Conservation (phyloP, 2,329 filamentous ascomycete genomes). For the Fusarium gaditjirri region DNA sequence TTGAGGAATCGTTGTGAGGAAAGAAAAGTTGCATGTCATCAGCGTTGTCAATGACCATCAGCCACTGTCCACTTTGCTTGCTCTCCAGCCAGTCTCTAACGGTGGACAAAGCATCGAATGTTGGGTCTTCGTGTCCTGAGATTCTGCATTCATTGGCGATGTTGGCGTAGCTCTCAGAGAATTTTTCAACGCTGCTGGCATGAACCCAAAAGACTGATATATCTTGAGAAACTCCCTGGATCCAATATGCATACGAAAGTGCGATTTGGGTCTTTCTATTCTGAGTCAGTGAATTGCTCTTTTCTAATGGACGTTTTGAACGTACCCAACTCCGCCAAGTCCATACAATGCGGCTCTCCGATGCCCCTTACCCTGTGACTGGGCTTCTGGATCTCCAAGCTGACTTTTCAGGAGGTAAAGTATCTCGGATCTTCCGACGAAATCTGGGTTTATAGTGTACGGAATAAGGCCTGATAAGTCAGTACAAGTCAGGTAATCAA, state of each 20-base stretch:
- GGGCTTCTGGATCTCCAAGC: not conserved
- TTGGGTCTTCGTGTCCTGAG: constrained; percentile 36
- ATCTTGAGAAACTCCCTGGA: not conserved
- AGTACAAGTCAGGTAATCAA: too few species aligned
- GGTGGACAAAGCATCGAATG: constrained; percentile 36
- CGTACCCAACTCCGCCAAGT: constrained; percentile 35
- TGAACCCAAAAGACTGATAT: constrained; percentile 51
- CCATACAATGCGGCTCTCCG: constrained; percentile 11
- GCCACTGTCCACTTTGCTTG: constrained; percentile 1
- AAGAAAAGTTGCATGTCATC: constrained; percentile 36
- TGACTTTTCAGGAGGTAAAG: constrained; percentile 6
- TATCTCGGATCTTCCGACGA: constrained; percentile 20
- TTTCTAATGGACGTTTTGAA: fast-evolving
- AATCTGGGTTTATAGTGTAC: constrained; percentile 18
- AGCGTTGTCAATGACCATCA: constrained; percentile 38
- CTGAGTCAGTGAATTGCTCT: not conserved
- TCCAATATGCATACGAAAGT: constrained; percentile 29
- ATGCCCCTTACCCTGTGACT: not conserved
- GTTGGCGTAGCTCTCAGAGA: constrained; percentile 46
- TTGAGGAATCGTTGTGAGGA: fast-evolving
- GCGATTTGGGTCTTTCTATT: constrained; percentile 33
- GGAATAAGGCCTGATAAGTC: constrained; percentile 31
- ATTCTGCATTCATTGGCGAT: constrained; percentile 49
- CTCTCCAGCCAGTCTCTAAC: constrained; percentile 48
- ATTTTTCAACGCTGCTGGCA: constrained; percentile 44